Percentiles rank a stretch among this genome's conserved stretches.
Conservation (phyloP, 108 stramenopile genomes). For the Nitzschia sp. region DNA sequence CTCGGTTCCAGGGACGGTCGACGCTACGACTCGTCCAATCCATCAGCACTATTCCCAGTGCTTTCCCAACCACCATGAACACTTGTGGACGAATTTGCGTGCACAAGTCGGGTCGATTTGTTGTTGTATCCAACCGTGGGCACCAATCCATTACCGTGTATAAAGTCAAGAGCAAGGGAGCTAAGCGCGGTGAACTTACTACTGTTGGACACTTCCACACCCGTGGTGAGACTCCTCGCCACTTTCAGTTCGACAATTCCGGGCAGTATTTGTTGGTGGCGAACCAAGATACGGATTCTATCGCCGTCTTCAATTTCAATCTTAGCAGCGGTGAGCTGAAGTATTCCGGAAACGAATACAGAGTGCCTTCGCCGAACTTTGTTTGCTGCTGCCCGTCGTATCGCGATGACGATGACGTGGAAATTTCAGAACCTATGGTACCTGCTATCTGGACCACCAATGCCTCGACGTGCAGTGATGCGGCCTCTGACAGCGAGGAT, state of each 20-base stretch:
- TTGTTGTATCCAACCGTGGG: conserved; percentile 94
- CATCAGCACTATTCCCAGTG: conserved; percentile 88
- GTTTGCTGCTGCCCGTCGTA: conserved; percentile 81
- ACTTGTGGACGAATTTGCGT: conserved; percentile 93
- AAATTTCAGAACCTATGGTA: not conserved
- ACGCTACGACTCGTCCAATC: conserved; percentile 86
- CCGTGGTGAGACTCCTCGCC: conserved; percentile 91
- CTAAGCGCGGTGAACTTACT: conserved; percentile 72
- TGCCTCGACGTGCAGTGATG: not conserved
- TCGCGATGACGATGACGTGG: conserved; percentile 35
- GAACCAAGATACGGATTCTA: conserved; percentile 92
- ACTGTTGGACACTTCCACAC: conserved; percentile 92
- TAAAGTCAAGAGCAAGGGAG: conserved; percentile 61
- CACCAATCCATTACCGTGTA: conserved; percentile 92
- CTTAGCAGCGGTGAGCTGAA: conserved; percentile 81
- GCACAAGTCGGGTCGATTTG: conserved; percentile 87
- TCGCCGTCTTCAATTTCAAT: conserved; percentile 91
- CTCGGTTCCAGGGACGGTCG: conserved; percentile 63
- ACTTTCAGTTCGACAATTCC: conserved; percentile 91
- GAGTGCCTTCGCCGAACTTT: conserved; percentile 93
- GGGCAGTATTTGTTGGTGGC: conserved; percentile 92
- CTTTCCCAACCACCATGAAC: conserved; percentile 89
- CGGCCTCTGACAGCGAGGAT: conserved; percentile 30
- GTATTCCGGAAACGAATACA: conserved; percentile 90
- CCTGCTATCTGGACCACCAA: not conserved